Evolutionary conservation across 1,139 yeast species (phyloP).

Genomic region (Kluyveromyces marxianus): DNA sequence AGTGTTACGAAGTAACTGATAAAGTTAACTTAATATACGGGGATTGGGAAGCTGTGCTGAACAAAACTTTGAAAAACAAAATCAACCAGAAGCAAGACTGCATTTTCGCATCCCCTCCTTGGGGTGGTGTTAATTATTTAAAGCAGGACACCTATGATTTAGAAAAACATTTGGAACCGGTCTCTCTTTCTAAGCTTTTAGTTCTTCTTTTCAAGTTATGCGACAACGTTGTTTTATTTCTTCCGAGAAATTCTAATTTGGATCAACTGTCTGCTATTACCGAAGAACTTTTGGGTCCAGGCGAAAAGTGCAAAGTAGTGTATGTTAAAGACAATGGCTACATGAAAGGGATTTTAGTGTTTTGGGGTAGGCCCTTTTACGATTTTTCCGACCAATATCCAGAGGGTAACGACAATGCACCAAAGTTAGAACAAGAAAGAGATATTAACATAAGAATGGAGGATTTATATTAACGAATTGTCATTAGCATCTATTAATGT

Average conservation of each 20-base stretch:
- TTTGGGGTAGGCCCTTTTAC: constrained; percentile 44
- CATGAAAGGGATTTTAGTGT: constrained; percentile 48
- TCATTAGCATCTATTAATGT: background rate
- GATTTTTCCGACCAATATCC: constrained; percentile 11
- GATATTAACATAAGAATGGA: background rate
- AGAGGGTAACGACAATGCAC: constrained; percentile 1
- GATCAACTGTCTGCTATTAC: constrained; percentile 49
- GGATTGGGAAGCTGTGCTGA: constrained; percentile 45
- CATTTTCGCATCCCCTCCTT: constrained; percentile 84
- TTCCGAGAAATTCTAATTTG: constrained; percentile 66
- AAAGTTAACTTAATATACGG: constrained; percentile 43
- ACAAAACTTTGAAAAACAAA: constrained; percentile 18
- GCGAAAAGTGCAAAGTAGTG: constrained; percentile 42
- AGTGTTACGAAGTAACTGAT: constrained; percentile 53
- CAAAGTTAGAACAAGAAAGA: constrained; percentile 1
- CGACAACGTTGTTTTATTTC: constrained; percentile 54
- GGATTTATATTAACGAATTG: background rate
- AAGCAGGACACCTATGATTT: constrained; percentile 42
- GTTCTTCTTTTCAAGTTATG: constrained; percentile 38
- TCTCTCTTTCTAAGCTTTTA: constrained; percentile 41
- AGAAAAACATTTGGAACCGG: constrained; percentile 37
- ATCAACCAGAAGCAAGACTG: constrained; percentile 43
- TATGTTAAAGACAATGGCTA: constrained; percentile 39
- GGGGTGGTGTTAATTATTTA: constrained; percentile 86
- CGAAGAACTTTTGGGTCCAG: constrained; percentile 38